Conservation (phyloP, 2,329 filamentous ascomycete genomes). For the Zymoseptoria brevis region DNA sequence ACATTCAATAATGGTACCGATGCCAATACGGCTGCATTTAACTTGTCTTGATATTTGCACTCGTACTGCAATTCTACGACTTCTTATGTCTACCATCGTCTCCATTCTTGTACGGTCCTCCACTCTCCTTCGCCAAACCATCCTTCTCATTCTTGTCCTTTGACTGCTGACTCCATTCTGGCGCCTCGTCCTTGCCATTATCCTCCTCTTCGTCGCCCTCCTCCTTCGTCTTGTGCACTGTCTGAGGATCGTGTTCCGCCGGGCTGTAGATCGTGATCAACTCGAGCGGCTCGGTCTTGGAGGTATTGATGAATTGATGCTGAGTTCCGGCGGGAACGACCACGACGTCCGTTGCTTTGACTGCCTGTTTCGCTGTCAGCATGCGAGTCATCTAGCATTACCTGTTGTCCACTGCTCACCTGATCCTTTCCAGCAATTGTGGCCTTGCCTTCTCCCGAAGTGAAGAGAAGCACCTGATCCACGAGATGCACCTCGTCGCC, state of each 20-base stretch:
- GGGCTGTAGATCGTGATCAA: conserved; percentile 57
- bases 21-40: too few species aligned
- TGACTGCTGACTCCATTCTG: conserved; percentile 49
- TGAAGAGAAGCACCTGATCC: conserved; percentile 59
- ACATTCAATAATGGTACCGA: too few species aligned
- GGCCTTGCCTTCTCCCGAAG: conserved; percentile 50
- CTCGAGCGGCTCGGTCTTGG: conserved; percentile 50
- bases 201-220: conserved; percentile 56
- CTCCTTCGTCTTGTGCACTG: conserved; percentile 56
- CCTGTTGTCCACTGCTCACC: conserved; percentile 13
- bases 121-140: conserved; percentile 44
- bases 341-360: conserved; percentile 50
- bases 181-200: conserved; percentile 52
- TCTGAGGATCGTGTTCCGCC: conserved; percentile 52
- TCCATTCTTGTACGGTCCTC: conserved; percentile 30
- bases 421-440: conserved; percentile 54
- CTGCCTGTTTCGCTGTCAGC: conserved; percentile 25
- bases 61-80: conserved; percentile 9
- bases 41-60: too few species aligned
- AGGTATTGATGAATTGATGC: conserved; percentile 57
- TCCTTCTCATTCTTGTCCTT: conserved; percentile 52
- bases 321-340: conserved; percentile 58
- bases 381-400: not conserved
- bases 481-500: conserved; percentile 61
- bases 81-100: conserved; percentile 31